Base-by-base conservation (phyloP, 2,329 filamentous ascomycete genomes). In the Epichloe aotearoae region DNA sequence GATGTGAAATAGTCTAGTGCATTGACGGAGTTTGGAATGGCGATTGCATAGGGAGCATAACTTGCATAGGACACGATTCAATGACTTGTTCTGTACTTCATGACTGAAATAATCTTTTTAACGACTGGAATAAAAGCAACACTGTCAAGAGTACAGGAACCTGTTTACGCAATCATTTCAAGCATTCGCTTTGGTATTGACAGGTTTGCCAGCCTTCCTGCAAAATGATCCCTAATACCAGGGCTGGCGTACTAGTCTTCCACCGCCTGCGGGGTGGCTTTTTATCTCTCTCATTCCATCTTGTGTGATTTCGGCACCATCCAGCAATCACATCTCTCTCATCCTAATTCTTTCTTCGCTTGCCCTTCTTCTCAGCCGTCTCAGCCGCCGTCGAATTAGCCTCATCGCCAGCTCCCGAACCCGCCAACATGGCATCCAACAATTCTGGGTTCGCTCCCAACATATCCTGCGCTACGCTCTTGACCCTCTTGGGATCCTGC, bases 401-500 rank as follows among this genome's bases (percentile, higher is more conserved):
- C 17, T 58, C 59, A 2, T 59, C 52, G 23, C 64, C 64, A 12
- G 67, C 66, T 15, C 42, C 36, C 6, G 41, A 33, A 15, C 10
- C 47, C 5, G 69, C 67, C 19, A 74, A 59, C 48, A 75, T 58
- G 11, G 73, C 73, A 52, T 75, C 71, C 51, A 81, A 64, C 44
- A 79, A 66, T 39, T 73, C 72, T 1, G 74, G 62, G 47, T 69
- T 68, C 30, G 68, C 66, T 33, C 68, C 64, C 7, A 69, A 54
- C 37, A 70, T 59, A 30, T 68, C 63, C 47, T 68, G 62, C 5
- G 67, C 60, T 3, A 64, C 61, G 39, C 62, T 57, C 53, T 60
- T 62, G n/a, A 73, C 73, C 51, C 75, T 73, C 64, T 77, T 77
- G 38, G 82, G 76, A 59, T 91, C 86, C 34, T 75, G 74, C 57